Percentiles rank a stretch among this genome's conserved stretches.
These are phyloP conservation scores for Benincasa hispida DNA, from an alignment of 306 rosid species.

Conservation along the genomic window DNA sequence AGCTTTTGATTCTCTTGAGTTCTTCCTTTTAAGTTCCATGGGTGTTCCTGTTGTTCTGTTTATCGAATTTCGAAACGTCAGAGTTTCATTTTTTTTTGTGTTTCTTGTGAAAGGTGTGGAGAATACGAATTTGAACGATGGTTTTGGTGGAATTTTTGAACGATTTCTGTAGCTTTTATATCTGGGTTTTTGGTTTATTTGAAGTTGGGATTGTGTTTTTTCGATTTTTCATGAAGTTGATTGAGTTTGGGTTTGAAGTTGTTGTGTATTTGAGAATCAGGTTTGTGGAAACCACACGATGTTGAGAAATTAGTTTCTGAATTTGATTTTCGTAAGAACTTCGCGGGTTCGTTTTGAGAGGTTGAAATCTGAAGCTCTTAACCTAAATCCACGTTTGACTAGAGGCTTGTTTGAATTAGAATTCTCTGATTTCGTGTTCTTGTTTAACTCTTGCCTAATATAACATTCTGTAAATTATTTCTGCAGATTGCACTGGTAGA, in stretches of 20 bases:
- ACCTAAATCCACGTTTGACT: background rate
- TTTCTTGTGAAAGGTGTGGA: background rate
- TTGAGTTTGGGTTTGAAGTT: background rate
- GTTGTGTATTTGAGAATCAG: background rate
- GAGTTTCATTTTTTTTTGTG: background rate
- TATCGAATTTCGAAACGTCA: background rate
- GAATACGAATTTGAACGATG: background rate
- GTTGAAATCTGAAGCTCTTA: background rate
- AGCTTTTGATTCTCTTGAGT: background rate
- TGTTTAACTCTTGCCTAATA: background rate
- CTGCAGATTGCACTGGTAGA: slow-evolving; percentile 18
- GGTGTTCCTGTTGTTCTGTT: background rate
- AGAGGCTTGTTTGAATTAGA: background rate
- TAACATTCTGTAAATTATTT: background rate
- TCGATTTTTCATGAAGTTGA: background rate
- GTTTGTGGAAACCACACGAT: background rate
- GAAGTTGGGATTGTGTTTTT: background rate
- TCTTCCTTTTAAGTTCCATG: background rate
- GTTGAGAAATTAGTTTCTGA: background rate
- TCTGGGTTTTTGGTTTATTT: background rate
- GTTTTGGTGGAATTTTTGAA: background rate
- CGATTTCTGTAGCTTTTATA: background rate
- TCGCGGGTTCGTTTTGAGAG: background rate
- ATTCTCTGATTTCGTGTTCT: background rate
- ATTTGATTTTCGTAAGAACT: background rate